Conservation (phyloP, 306 rosid genomes). For the Trichosanthes truncata region DNA sequence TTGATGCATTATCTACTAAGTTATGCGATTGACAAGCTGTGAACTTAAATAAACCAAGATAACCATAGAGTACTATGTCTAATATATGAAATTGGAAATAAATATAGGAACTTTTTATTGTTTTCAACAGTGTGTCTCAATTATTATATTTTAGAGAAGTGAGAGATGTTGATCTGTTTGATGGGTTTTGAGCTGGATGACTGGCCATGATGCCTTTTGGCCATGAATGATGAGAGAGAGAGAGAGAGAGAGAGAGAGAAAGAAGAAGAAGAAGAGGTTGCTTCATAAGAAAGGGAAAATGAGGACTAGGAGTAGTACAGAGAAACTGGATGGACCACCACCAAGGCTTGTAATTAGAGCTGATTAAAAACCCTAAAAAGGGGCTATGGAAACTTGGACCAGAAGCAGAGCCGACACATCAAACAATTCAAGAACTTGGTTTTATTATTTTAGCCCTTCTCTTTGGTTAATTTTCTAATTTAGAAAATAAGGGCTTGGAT, state of each 20-base stretch:
- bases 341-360: slow-evolving; percentile 45
- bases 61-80: no score
- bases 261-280: slow-evolving; percentile 36
- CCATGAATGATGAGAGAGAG: slow-evolving; percentile 60
- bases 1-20: no score
- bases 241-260: slow-evolving; percentile 13
- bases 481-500: no score
- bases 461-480: no score
- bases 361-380: slow-evolving; percentile 12
- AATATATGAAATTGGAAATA: neutral
- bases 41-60: no score
- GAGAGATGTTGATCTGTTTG: neutral
- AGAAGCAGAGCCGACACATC: slow-evolving; percentile 25
- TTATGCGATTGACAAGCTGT: no score
- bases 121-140: neutral
- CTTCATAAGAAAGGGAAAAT: slow-evolving; percentile 83
- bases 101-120: neutral
- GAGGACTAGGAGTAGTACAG: slow-evolving; percentile 37
- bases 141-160: slow-evolving; percentile 1
- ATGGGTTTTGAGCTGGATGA: neutral
- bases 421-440: neutral
- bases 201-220: slow-evolving; percentile 51
- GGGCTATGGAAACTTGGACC: slow-evolving; percentile 26
- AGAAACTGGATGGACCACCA: slow-evolving; percentile 62
- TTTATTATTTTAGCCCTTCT: neutral